A percentile compares a stretch with the other conserved stretches of the same genome.
Evolutionary conservation across 192 early-diverging fungal genomes (phyloP).

Genomic region (Neocallimastix lanati): DNA sequence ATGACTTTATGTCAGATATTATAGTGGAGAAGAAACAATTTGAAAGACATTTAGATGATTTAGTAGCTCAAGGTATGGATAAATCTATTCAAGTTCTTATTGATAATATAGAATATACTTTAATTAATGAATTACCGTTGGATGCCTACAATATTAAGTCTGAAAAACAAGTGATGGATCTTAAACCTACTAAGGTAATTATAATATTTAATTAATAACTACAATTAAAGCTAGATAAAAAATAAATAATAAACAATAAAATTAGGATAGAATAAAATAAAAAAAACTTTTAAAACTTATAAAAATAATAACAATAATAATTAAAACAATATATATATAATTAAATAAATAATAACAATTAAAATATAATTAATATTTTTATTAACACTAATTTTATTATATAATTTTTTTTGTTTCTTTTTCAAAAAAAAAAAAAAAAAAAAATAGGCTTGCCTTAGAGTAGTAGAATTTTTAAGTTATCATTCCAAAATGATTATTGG

Average conservation of each 20-base stretch:
- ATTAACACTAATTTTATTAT: no score
- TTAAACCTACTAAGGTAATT: slow-evolving; percentile 52
- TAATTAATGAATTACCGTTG: slow-evolving; percentile 45
- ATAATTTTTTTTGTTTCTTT: no score
- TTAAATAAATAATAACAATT: no score
- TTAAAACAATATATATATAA: no score
- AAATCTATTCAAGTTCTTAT: slow-evolving; percentile 71
- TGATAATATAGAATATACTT: slow-evolving; percentile 63
- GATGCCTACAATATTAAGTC: slow-evolving; percentile 56
- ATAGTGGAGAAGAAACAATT: slow-evolving; percentile 83
- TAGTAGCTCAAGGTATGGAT: slow-evolving; percentile 82
- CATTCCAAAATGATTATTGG: slow-evolving; percentile 57
- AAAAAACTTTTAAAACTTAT: no score
- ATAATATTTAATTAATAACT: neutral
- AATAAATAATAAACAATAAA: no score
- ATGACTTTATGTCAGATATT: slow-evolving; percentile 76
- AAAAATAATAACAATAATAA: no score
- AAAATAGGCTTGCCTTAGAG: slow-evolving; percentile 49
- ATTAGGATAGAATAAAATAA: no score
- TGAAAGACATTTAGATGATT: slow-evolving; percentile 72
- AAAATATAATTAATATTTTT: no score
- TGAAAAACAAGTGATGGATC: slow-evolving; percentile 26
- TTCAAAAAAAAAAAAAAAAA: no score
- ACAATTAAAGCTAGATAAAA: no score
- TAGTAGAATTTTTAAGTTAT: slow-evolving; percentile 56